phyloP scores from a whole-genome alignment of 495 filamentous ascomycete genomes.

The Penicillium cataractarum region DNA sequence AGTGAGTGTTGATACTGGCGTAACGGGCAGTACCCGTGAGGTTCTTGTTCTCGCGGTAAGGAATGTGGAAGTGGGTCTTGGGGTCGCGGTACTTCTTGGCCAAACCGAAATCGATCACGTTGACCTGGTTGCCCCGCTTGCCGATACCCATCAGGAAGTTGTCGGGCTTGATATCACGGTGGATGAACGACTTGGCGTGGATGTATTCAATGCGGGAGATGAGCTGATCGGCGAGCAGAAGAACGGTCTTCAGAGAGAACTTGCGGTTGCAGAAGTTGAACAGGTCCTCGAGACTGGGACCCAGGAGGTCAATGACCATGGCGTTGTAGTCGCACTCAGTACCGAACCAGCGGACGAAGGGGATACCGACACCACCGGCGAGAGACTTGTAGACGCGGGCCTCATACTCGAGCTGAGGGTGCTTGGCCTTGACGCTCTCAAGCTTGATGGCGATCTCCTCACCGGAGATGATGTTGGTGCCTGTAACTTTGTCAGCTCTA shows the following conservation, averaged over 20 bases:
- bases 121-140: conserved; percentile 99
- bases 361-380: conserved; percentile 97
- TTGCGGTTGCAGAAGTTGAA: conserved; percentile 99
- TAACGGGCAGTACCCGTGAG: conserved; percentile 98
- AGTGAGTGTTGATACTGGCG: conserved; percentile 98
- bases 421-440: conserved; percentile 99
- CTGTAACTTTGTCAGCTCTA: conserved; percentile 38
- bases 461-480: conserved; percentile 99
- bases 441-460: conserved; percentile 99
- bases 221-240: conserved; percentile 96
- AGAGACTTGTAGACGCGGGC: conserved; percentile 99
- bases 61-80: conserved; percentile 99
- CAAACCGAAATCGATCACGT: conserved; percentile 98
- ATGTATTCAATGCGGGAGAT: conserved; percentile 99
- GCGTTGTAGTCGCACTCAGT: conserved; percentile 99
- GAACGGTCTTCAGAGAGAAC: conserved; percentile 99
- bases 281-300: conserved; percentile 97
- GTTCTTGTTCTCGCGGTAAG: conserved; percentile 99
- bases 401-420: conserved; percentile 99
- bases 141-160: conserved; percentile 99
- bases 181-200: conserved; percentile 99
- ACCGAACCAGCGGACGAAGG: conserved; percentile 99
- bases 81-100: conserved; percentile 99
- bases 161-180: conserved; percentile 99
- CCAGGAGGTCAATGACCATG: conserved; percentile 98